Base-by-base conservation (phyloP, 257 asterid genomes). In the Linaria vulgaris region DNA sequence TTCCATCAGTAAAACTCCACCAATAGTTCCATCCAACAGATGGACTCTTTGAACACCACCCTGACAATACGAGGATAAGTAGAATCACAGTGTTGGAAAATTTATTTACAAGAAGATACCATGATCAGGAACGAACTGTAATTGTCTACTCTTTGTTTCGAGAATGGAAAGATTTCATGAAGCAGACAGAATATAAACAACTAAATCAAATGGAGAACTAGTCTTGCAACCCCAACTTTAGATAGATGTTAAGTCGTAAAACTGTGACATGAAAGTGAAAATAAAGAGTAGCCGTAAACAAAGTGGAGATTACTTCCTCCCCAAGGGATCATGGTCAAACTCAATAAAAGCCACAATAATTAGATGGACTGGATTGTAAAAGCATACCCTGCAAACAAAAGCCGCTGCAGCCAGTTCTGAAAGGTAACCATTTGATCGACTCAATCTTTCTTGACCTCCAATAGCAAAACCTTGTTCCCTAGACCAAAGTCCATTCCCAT, bases 381-480 rank as follows among this genome's bases (percentile, higher is more conserved):
- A 16, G 70, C 88, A 67, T 67, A 94, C 99, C 78, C 88, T 86
- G 82, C 99, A 94, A 71, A 90, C 99, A 82, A 87, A 94, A 62
- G 99, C 94, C 53, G 99, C 99, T 22, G 99, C 99, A 39, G 96
- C 97, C 74, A 94, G 69, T 71, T 94, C 99, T n/a, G 95, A 87
- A 54, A 85, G 86, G 74, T 87, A 87, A 61, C 99, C 99, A 72
- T 83, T 76, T 72, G 76, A 78, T 21, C 92, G 80, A 56, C 97
- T 84, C 73, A 82, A 74, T 76, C 92, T 82, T 79, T 94, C 99
- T 76, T 85, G 96, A 69, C 96, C 99, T 53, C 99, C 99, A 67
- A 94, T 80, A 22, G 97, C 97, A 53, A 90, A 90, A 69, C 97
- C 99, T 78, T 83, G 96, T 79, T 87, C 97, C 17, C 80, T 68